Evolutionary conservation across 257 asterid species (phyloP).

Genomic region (Petunia axillaris): DNA sequence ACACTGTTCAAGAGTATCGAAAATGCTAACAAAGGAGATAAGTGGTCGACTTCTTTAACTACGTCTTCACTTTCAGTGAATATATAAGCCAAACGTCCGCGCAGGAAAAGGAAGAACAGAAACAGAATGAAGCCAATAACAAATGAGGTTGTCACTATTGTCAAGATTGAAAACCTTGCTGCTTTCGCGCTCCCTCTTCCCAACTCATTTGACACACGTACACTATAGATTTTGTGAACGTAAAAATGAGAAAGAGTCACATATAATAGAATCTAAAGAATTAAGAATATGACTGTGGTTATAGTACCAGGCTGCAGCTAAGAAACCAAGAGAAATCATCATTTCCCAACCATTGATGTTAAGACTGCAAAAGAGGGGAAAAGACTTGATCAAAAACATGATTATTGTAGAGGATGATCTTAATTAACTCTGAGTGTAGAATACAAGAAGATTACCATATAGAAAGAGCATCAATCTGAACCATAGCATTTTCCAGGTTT

Average conservation of each 20-base stretch:
- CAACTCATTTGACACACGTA: conserved; percentile 72
- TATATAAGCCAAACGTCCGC: conserved; percentile 55
- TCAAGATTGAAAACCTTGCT: conserved; percentile 54
- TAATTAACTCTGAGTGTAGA: neutral
- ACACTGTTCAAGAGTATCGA: conserved; percentile 66
- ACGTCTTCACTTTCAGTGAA: conserved; percentile 55
- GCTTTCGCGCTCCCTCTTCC: conserved; percentile 64
- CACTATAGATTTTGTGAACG: conserved; percentile 35
- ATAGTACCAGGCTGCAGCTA: conserved; percentile 67
- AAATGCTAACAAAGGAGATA: conserved; percentile 69
- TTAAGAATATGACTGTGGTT: neutral
- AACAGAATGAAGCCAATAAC: conserved; percentile 49
- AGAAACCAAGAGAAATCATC: conserved; percentile 77
- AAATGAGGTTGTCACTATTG: conserved; percentile 51
- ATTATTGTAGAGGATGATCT: neutral
- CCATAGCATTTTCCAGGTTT: conserved; percentile 58
- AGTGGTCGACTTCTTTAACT: conserved; percentile 49
- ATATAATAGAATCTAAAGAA: neutral
- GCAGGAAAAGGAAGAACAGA: conserved; percentile 54
- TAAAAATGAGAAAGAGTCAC: neutral
- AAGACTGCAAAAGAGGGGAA: conserved; percentile 45
- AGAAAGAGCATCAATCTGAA: conserved; percentile 68
- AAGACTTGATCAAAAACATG: neutral
- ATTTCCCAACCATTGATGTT: conserved; percentile 78
- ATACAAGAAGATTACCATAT: conserved; percentile 53